A percentile compares a stretch with the other conserved stretches of the same genome.
Evolutionary conservation across 768 basidiomycete species (phyloP).

Genomic region (Clitopilus passeckerianus): DNA sequence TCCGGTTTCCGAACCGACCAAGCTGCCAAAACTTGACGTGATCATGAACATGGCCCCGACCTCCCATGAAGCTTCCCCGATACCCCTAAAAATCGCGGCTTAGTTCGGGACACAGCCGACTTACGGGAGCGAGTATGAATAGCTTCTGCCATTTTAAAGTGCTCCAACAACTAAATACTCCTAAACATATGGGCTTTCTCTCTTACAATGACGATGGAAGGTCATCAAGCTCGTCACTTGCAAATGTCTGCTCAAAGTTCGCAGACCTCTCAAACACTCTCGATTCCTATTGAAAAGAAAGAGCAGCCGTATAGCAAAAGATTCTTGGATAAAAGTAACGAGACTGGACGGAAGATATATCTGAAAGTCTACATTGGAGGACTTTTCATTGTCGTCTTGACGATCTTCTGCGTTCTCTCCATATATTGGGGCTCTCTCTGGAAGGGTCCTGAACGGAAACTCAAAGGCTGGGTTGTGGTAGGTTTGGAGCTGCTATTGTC

Average conservation of each 20-base stretch:
- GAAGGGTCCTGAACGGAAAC: slow-evolving; percentile 27
- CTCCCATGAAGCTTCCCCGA: too few relatives aligned
- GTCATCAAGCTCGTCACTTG: background rate
- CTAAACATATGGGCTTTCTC: slow-evolving; percentile 1
- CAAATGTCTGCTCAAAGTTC: background rate
- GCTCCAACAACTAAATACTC: too few relatives aligned
- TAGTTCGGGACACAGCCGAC: too few relatives aligned
- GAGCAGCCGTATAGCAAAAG: background rate
- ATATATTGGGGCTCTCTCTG: slow-evolving; percentile 54
- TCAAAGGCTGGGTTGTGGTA: slow-evolving; percentile 53
- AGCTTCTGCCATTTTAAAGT: too few relatives aligned
- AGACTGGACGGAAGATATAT: slow-evolving; percentile 10
- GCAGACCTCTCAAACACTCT: background rate
- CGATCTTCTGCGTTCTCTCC: slow-evolving; percentile 37
- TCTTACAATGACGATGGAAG: slow-evolving; percentile 4
- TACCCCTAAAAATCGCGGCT: too few relatives aligned
- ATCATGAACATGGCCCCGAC: too few relatives aligned
- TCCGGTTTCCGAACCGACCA: too few relatives aligned
- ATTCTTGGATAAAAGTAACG: slow-evolving; percentile 13
- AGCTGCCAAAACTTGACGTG: too few relatives aligned
- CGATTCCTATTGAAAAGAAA: background rate
- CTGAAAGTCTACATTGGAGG: slow-evolving; percentile 9
- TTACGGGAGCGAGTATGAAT: too few relatives aligned
- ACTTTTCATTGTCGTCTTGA: slow-evolving; percentile 8
- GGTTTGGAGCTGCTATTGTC: slow-evolving; percentile 8